Conservation (phyloP, 2,329 filamentous ascomycete genomes). For the Stachybotrys chlorohalonatus region DNA sequence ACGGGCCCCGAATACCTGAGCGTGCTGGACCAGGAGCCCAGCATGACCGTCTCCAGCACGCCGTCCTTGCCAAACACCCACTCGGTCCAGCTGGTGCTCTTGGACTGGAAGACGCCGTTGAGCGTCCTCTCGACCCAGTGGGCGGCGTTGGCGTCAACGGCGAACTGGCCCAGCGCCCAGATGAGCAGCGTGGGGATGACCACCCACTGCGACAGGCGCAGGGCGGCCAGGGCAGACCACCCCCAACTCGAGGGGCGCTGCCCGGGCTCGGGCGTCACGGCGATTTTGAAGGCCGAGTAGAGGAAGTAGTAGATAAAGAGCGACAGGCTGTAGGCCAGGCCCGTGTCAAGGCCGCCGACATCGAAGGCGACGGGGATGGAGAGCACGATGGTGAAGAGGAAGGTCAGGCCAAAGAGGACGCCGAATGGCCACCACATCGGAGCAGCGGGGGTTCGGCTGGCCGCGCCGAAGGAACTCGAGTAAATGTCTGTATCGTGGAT, state of each 20-base stretch:
- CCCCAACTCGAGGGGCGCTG: slow-evolving; percentile 53
- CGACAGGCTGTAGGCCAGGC: slow-evolving; percentile 84
- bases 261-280: slow-evolving; percentile 56
- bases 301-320: slow-evolving; percentile 86
- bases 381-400: slow-evolving; percentile 86
- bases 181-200: slow-evolving; percentile 81
- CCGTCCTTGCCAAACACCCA: slow-evolving; percentile 87
- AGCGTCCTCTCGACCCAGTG: slow-evolving; percentile 80
- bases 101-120: slow-evolving; percentile 51
- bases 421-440: slow-evolving; percentile 78
- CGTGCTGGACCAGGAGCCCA: slow-evolving; percentile 83
- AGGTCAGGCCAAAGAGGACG: slow-evolving; percentile 69
- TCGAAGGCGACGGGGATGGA: slow-evolving; percentile 97
- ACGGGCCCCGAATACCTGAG: slow-evolving; percentile 86
- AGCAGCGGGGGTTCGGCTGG: slow-evolving; percentile 20
- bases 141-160: slow-evolving; percentile 69
- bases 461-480: slow-evolving; percentile 12
- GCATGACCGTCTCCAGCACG: slow-evolving; percentile 66
- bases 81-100: slow-evolving; percentile 60
- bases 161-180: slow-evolving; percentile 93
- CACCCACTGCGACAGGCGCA: slow-evolving; percentile 76
- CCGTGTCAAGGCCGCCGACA: slow-evolving; percentile 90
- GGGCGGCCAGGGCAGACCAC: slow-evolving; percentile 57
- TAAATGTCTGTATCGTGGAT: neutral
- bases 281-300: slow-evolving; percentile 71